Evolutionary conservation across 345 rosid species (phyloP), one percentile per base, ranked within the genome.

Genomic region (Geranium brycei): DNA sequence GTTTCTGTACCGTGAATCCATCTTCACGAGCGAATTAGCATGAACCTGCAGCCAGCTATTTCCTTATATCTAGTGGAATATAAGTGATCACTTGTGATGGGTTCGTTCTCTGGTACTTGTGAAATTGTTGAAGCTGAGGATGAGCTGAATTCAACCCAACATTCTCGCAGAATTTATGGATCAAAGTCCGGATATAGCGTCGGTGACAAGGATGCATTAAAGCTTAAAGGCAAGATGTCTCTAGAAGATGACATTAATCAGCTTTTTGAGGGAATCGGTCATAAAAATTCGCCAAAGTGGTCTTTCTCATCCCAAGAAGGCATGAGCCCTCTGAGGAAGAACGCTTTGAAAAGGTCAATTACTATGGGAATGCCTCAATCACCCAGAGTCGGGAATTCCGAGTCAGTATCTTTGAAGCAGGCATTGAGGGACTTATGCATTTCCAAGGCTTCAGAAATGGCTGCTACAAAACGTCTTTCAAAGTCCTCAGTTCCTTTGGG

Each of bases 371-470:
- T 82, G 51, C 87, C 88, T 59, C 85, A 74, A 16, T 87, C 95
- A n/a, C 85, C 96, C 3, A 73, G 90, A 64, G 63, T 77, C 63
- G 87, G 88, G 47, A 68, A 69, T 73, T 80, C 91, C 18, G 96
- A 91, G 73, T 71, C 86, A 0, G 71, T 83, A 68, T 87, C 96
- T 40, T 68, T 91, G 76, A 91, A 91, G 85, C 98, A 88, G 67
- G 91, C 98, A 19, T 68, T 89, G 68, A 79, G 98, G 79, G 96
- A 91, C 61, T 86, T 87, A 71, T 88, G 95, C 77, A 67, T 91
- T 68, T 88, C 95, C 1, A 91, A 89, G 79, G 98, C 98, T 65
- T 91, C 96, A 28, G 96, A 91, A 78, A 88, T 85, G 87, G 98
- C 97, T 75, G 86, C 95, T 18, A 78, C 28, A 23, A 23, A 23